These are phyloP conservation scores for Ogataea methylovora DNA, from an alignment of 805 yeast genomes.

Conservation along the genomic window DNA sequence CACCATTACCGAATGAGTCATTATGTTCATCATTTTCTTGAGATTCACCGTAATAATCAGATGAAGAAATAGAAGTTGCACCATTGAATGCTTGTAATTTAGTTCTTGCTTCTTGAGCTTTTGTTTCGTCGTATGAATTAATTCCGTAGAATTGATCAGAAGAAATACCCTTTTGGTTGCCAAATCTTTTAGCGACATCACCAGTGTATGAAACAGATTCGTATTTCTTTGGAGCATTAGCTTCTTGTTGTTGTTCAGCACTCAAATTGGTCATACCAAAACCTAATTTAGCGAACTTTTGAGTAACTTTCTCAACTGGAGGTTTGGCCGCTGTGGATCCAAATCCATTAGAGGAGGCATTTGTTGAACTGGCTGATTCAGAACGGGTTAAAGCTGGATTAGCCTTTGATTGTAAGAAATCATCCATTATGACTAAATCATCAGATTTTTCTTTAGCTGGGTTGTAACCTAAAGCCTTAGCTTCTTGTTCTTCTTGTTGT, in stretches of 20 bases:
- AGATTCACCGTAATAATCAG: slow-evolving; percentile 87
- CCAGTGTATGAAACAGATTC: slow-evolving; percentile 54
- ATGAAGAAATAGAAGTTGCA: slow-evolving; percentile 86
- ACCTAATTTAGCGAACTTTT: slow-evolving; percentile 74
- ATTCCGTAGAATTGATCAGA: slow-evolving; percentile 94
- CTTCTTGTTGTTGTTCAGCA: slow-evolving; percentile 35
- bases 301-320: slow-evolving; percentile 41
- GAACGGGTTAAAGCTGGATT: not conserved
- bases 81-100: slow-evolving; percentile 78
- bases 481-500: slow-evolving; percentile 70
- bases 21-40: slow-evolving; percentile 38
- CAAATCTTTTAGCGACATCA: slow-evolving; percentile 69
- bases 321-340: slow-evolving; percentile 12
- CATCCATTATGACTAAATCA: slow-evolving; percentile 6
- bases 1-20: slow-evolving; percentile 20
- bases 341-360: slow-evolving; percentile 7
- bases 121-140: slow-evolving; percentile 70
- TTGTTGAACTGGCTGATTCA: slow-evolving; percentile 4
- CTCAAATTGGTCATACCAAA: slow-evolving; percentile 79
- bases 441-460: slow-evolving; percentile 23
- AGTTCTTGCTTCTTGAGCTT: slow-evolving; percentile 71
- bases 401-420: slow-evolving; percentile 9
- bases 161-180: slow-evolving; percentile 88
- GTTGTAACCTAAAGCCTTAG: slow-evolving; percentile 44
- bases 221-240: slow-evolving; percentile 15